Base-by-base conservation (phyloP, 371 early-diverging fungal genomes). In the Lichtheimia ornata region DNA sequence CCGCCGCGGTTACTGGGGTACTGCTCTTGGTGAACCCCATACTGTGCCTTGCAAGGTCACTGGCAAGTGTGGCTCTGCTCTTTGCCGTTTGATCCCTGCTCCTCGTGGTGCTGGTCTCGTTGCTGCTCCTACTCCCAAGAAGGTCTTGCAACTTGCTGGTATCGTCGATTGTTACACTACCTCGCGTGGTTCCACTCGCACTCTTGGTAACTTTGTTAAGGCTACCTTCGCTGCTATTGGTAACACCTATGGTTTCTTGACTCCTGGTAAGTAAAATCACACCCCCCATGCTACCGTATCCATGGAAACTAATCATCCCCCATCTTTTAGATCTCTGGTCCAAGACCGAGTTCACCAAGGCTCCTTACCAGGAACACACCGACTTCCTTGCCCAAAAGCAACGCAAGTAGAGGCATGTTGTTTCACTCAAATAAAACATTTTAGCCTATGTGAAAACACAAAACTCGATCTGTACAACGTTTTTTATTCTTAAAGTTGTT, bases 21-120 rank as follows among this genome's bases (percentile, higher is more conserved):
- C 96, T 79, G 83, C 86, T 70, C 86, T 97, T 71, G 98, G 98
- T 87, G 94, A 92, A 62, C 96, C 97, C 71, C 99, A 99, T 93
- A 99, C 99, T 68, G 99, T 99, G 62, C 97, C 98, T 57, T 84
- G 88, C 85, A 98, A 96, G 92, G 97, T 97, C 72, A 96, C 97
- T 68, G 99, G 99, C 76, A 98, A 98, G 91, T 98, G 97, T 86
- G 99, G 99, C 77, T 97, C 97, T 75, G 93, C 94, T 64, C 78
- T 91, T 66, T 88, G 94, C 77, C 94, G 97, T 22, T 45, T 56
- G 43, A 56, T 56, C 24, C 57, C 57, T 56, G 57, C 57, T 45
- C 98, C 99, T 73, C 95, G 97, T 76, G 99, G 99, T 92, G 97
- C 99, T 78, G 99, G 99, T 76, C 91, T 99, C 69, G 95, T 97